Percentiles rank a stretch among this genome's conserved stretches.
phyloP scores from a whole-genome alignment of 2,329 filamentous ascomycete genomes.

The Mariannaea sp. region DNA sequence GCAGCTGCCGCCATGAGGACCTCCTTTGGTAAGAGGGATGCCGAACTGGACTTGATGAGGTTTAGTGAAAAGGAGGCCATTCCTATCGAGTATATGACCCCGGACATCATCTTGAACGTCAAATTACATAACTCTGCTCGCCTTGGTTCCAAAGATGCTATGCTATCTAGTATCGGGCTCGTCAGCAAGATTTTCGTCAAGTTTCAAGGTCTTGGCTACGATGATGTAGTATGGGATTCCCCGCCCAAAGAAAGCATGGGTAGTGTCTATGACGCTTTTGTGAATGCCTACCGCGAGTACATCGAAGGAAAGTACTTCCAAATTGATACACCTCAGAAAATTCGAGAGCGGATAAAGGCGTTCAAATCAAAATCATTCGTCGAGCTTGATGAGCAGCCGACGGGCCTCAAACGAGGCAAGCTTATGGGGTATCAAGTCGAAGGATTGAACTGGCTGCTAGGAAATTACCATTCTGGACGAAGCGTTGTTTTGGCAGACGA shows the following conservation, averaged over 20 bases:
- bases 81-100: slow-evolving; percentile 80
- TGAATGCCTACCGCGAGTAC: slow-evolving; percentile 84
- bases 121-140: slow-evolving; percentile 57
- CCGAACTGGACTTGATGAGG: slow-evolving; percentile 61
- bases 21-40: slow-evolving; percentile 75
- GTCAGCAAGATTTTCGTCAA: slow-evolving; percentile 82
- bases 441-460: slow-evolving; percentile 93
- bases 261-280: slow-evolving; percentile 78
- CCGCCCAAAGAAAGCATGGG: slow-evolving; percentile 69
- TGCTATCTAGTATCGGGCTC: slow-evolving; percentile 72
- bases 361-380: slow-evolving; percentile 70
- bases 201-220: slow-evolving; percentile 89
- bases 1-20: slow-evolving; percentile 67
- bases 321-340: slow-evolving; percentile 57
- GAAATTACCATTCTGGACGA: slow-evolving; percentile 80
- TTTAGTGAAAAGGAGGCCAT: slow-evolving; percentile 79
- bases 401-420: slow-evolving; percentile 73
- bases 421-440: slow-evolving; percentile 94
- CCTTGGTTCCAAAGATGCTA: slow-evolving; percentile 67
- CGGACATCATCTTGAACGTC: slow-evolving; percentile 89
- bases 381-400: slow-evolving; percentile 73
- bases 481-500: slow-evolving; percentile 95
- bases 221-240: slow-evolving; percentile 87
- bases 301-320: slow-evolving; percentile 76
- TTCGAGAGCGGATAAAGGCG: slow-evolving; percentile 71